Conservation (phyloP, 495 filamentous ascomycete species). For the Elaphomyces granulatus region DNA sequence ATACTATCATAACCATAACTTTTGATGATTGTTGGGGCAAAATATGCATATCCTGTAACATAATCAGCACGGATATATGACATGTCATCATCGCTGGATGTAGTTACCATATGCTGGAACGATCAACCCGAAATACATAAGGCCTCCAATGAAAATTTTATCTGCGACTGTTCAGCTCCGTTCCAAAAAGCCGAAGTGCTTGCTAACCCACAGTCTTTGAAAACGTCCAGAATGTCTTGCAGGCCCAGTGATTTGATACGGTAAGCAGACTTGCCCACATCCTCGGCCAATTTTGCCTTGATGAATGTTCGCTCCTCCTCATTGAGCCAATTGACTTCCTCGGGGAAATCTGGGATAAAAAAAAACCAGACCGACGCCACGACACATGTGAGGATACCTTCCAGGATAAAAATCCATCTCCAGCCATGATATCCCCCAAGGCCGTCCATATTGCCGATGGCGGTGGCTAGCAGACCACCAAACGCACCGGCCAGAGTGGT, state of each 20-base stretch:
- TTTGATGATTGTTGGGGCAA: constrained; percentile 62
- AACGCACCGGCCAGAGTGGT: constrained; percentile 79
- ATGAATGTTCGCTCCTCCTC: constrained; percentile 67
- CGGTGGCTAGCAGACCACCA: constrained; percentile 67
- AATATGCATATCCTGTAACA: constrained; percentile 54
- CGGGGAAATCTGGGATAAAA: constrained; percentile 61
- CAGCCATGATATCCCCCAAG: constrained; percentile 61
- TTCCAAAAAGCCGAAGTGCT: constrained; percentile 16
- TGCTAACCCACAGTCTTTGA: constrained; percentile 60
- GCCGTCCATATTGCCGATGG: constrained; percentile 60
- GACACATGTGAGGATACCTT: constrained; percentile 59
- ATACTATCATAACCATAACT: constrained; percentile 44
- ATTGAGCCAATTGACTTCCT: constrained; percentile 44
- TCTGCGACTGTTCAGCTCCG: constrained; percentile 18
- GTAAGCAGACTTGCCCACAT: constrained; percentile 61
- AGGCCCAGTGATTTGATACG: constrained; percentile 48
- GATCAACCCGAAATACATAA: constrained; percentile 76
- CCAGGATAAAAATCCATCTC: constrained; percentile 68
- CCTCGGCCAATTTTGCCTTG: constrained; percentile 53
- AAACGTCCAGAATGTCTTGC: constrained; percentile 50
- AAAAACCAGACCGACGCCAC: constrained; percentile 68
- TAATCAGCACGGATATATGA: too few species aligned
- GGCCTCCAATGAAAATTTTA: constrained; percentile 59
- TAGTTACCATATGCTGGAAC: constrained; percentile 67
- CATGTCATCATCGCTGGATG: too few species aligned